Percentiles rank a stretch among this genome's conserved stretches.
Evolutionary conservation across 768 basidiomycete species (phyloP).

Genomic region (Kwoniella shandongensis): DNA sequence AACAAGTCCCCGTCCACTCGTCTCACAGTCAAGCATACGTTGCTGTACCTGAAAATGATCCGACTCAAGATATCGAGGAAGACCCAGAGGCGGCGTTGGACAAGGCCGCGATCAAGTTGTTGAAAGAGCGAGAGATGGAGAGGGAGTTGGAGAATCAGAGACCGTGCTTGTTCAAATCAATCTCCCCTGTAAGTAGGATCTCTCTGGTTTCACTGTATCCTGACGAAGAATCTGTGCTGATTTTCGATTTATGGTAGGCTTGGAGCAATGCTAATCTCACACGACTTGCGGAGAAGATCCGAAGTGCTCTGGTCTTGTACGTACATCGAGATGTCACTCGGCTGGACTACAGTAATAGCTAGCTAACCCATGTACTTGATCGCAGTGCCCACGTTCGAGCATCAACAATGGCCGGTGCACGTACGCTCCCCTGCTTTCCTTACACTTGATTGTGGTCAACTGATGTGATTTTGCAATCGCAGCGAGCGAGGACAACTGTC

Average conservation of each 20-base stretch:
- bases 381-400: constrained; percentile 82
- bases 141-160: constrained; percentile 46
- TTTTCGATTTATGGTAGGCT: constrained; percentile 61
- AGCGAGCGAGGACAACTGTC: constrained; percentile 57
- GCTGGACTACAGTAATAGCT: too few species aligned
- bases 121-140: constrained; percentile 32
- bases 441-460: background rate
- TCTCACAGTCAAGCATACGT: constrained; percentile 7
- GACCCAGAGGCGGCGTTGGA: constrained; percentile 13
- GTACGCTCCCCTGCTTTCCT: constrained; percentile 10
- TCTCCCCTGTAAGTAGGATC: constrained; percentile 77
- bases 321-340: too few species aligned
- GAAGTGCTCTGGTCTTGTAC: constrained; percentile 93
- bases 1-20: background rate
- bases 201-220: background rate
- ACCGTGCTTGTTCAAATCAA: constrained; percentile 93
- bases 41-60: constrained; percentile 9
- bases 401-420: constrained; percentile 62
- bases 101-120: constrained; percentile 17
- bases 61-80: constrained; percentile 1
- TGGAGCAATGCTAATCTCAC: constrained; percentile 95
- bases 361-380: background rate
- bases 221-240: background rate
- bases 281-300: constrained; percentile 95
- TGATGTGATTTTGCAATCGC: background rate